Evolutionary conservation across 2,329 filamentous ascomycete genomes (phyloP).

Genomic region (Arthrobotrys sphaeroides): DNA sequence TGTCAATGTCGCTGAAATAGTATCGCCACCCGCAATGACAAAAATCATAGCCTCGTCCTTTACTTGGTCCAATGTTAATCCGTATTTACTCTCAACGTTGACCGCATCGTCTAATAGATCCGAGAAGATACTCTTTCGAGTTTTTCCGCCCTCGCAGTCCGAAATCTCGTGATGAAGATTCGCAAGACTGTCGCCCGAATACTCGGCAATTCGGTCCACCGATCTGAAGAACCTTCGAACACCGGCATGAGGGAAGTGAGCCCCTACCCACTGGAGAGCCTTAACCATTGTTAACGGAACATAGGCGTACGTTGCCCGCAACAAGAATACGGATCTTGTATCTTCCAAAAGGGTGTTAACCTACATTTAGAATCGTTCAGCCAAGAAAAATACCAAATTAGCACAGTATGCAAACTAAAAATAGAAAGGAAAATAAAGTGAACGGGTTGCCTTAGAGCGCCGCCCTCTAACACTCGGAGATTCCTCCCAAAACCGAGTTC

Average conservation of each 20-base stretch:
- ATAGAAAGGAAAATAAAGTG: too few relatives aligned
- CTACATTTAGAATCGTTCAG: too few relatives aligned
- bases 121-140: neutral
- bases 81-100: slow-evolving; percentile 3
- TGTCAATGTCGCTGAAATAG: neutral
- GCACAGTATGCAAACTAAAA: too few relatives aligned
- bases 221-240: slow-evolving; percentile 8
- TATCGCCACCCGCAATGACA: slow-evolving; percentile 14
- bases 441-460: too few relatives aligned
- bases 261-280: too few relatives aligned
- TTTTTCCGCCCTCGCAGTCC: neutral
- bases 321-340: too few relatives aligned
- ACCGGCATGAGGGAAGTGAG: slow-evolving; percentile 22
- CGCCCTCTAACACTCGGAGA: too few relatives aligned
- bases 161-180: neutral
- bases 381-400: too few relatives aligned
- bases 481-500: too few relatives aligned
- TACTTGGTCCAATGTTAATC: slow-evolving; percentile 10
- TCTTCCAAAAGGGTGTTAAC: too few relatives aligned
- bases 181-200: neutral
- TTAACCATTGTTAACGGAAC: too few relatives aligned
- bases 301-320: too few relatives aligned
- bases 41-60: neutral
- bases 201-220: neutral
- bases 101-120: neutral